Conservation (phyloP, 257 asterid species). For the Echites panduratus region DNA sequence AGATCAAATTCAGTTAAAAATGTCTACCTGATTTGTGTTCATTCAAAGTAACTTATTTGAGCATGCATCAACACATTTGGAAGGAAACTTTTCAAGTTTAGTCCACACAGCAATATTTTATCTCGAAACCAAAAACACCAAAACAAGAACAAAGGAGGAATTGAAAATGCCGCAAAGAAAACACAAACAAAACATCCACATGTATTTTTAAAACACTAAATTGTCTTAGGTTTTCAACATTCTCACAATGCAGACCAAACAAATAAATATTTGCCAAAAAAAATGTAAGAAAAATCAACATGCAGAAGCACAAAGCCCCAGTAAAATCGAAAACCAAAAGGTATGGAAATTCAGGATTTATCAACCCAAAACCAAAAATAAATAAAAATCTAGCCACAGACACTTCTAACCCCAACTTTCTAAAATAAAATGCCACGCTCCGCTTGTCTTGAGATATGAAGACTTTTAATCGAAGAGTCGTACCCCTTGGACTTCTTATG, state of each 20-base stretch:
- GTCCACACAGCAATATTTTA: neutral
- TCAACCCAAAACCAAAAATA: neutral
- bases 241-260: neutral
- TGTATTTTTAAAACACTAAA: neutral
- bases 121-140: neutral
- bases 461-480: too few species aligned
- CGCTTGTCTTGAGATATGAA: too few species aligned
- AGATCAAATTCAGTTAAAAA: too few species aligned
- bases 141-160: neutral
- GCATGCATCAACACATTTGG: neutral
- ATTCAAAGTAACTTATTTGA: too few species aligned
- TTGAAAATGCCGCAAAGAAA: too few species aligned
- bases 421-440: too few species aligned
- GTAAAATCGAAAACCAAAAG: constrained; percentile 7
- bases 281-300: constrained; percentile 11
- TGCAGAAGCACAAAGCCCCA: constrained; percentile 17
- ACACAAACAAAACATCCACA: neutral
- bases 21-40: too few species aligned
- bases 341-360: constrained; percentile 5
- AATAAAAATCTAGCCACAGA: neutral
- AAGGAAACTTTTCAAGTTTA: neutral
- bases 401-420: neutral
- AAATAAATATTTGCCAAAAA: neutral
- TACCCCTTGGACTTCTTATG: too few species aligned
- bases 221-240: neutral